Conservation (phyloP, 768 basidiomycete species). For the Sporobolomyces phaffii region DNA sequence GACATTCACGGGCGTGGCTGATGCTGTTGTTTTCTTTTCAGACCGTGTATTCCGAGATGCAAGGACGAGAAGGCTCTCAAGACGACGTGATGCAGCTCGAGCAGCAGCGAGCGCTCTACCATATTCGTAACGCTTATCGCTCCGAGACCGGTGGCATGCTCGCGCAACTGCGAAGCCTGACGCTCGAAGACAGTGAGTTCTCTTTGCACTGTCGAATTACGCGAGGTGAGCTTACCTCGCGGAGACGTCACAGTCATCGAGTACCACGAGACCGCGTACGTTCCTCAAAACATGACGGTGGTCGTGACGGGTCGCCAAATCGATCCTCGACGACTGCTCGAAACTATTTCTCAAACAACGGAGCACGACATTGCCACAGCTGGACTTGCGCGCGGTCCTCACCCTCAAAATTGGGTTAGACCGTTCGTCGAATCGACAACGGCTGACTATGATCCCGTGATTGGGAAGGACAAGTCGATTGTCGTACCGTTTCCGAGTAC, state of each 20-base stretch:
- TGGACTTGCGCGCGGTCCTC: conserved; percentile 59
- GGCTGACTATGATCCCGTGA: conserved; percentile 52
- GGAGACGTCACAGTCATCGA: conserved; percentile 60
- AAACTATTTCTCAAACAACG: conserved; percentile 63
- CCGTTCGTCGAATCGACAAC: conserved; percentile 86
- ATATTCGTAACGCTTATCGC: conserved; percentile 74
- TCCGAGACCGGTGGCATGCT: conserved; percentile 95
- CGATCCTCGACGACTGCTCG: conserved; percentile 66
- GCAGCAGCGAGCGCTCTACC: conserved; percentile 66
- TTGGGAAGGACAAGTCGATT: conserved; percentile 56
- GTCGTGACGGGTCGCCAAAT: conserved; percentile 73
- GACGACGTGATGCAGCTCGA: conserved; percentile 79
- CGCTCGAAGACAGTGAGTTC: conserved; percentile 71
- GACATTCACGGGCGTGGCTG: too few species aligned
- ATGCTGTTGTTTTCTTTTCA: too few species aligned
- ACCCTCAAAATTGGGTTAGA: conserved; percentile 76
- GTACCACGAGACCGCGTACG: conserved; percentile 83
- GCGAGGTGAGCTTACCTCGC: neutral
- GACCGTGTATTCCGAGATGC: conserved; percentile 56
- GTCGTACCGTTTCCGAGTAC: conserved; percentile 88
- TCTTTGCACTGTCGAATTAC: conserved; percentile 10
- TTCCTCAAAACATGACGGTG: conserved; percentile 83
- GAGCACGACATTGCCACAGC: conserved; percentile 77
- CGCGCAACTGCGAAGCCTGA: conserved; percentile 76
- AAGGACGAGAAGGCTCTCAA: conserved; percentile 84